These are phyloP conservation scores for Ashbya aceris DNA, from an alignment of 1,139 yeast species.

Conservation along the genomic window DNA sequence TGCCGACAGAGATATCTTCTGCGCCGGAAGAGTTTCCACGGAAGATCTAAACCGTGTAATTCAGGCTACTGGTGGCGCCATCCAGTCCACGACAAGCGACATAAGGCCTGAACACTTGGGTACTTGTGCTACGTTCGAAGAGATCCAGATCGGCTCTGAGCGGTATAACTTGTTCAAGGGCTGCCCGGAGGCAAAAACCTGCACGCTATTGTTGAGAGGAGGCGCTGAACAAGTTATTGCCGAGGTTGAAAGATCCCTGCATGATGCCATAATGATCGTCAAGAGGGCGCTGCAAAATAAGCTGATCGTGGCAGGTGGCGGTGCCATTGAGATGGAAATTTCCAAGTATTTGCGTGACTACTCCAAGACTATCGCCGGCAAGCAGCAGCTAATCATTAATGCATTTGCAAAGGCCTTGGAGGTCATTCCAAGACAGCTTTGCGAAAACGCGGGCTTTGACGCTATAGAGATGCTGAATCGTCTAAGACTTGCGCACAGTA, in stretches of 20 bases:
- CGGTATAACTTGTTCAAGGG: slow-evolving; percentile 89
- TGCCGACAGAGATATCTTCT: slow-evolving; percentile 91
- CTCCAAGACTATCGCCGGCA: slow-evolving; percentile 84
- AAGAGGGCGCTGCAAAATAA: slow-evolving; percentile 87
- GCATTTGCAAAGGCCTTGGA: slow-evolving; percentile 94
- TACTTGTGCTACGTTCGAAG: slow-evolving; percentile 79
- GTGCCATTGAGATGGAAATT: slow-evolving; percentile 96
- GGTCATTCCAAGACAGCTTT: slow-evolving; percentile 90
- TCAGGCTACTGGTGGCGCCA: slow-evolving; percentile 86
- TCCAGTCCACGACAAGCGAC: slow-evolving; percentile 85
- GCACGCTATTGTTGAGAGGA: slow-evolving; percentile 89
- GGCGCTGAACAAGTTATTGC: slow-evolving; percentile 99
- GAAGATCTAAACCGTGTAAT: slow-evolving; percentile 92
- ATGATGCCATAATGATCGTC: slow-evolving; percentile 97
- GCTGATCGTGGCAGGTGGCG: slow-evolving; percentile 94
- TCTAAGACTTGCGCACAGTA: slow-evolving; percentile 87
- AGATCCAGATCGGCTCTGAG: slow-evolving; percentile 90
- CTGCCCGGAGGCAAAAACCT: slow-evolving; percentile 85
- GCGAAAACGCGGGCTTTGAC: slow-evolving; percentile 97
- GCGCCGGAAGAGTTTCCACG: slow-evolving; percentile 89
- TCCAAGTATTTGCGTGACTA: slow-evolving; percentile 82
- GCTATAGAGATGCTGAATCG: slow-evolving; percentile 86
- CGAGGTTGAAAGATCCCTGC: slow-evolving; percentile 94
- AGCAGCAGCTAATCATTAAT: slow-evolving; percentile 83
- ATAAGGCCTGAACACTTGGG: slow-evolving; percentile 68